Percentiles rank a stretch among this genome's conserved stretches.
phyloP scores from a whole-genome alignment of 441 rosid genomes.

The Adansonia grandidieri region DNA sequence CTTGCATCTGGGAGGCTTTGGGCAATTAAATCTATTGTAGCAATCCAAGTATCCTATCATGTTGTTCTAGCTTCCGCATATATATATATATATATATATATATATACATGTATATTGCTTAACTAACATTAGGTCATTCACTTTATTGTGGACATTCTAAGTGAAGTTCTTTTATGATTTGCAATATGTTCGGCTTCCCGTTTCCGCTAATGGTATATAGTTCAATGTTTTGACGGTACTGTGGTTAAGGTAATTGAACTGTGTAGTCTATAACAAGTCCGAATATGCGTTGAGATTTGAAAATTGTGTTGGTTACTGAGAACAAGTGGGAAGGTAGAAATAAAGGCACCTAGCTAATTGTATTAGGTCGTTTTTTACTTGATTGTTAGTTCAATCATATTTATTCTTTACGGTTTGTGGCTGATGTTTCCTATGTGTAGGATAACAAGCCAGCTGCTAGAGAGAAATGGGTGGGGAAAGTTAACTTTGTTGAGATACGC shows the following conservation, averaged over 20 bases:
- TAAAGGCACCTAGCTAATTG: not conserved
- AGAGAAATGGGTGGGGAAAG: conserved; percentile 93
- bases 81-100: too few species aligned
- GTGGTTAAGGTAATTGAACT: not conserved
- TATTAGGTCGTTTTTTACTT: not conserved
- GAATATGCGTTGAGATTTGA: not conserved
- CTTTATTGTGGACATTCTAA: not conserved
- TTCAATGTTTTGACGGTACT: not conserved
- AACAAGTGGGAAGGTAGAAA: not conserved
- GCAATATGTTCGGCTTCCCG: not conserved
- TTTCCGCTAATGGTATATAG: not conserved
- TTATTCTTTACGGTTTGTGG: not conserved
- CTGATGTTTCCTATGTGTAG: conserved; percentile 42
- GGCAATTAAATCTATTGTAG: not conserved
- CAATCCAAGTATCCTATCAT: not conserved
- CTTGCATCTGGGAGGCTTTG: not conserved
- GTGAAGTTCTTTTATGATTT: not conserved
- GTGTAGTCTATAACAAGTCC: not conserved
- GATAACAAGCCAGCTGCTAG: conserved; percentile 54
- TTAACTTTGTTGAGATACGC: conserved; percentile 95
- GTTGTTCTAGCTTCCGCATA: not conserved
- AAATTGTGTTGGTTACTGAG: not conserved
- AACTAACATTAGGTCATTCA: not conserved
- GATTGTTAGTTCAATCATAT: not conserved
- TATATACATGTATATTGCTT: not conserved